Evolutionary conservation across 1,139 yeast genomes (phyloP).

Genomic region (Suhomyces panamericanus): DNA sequence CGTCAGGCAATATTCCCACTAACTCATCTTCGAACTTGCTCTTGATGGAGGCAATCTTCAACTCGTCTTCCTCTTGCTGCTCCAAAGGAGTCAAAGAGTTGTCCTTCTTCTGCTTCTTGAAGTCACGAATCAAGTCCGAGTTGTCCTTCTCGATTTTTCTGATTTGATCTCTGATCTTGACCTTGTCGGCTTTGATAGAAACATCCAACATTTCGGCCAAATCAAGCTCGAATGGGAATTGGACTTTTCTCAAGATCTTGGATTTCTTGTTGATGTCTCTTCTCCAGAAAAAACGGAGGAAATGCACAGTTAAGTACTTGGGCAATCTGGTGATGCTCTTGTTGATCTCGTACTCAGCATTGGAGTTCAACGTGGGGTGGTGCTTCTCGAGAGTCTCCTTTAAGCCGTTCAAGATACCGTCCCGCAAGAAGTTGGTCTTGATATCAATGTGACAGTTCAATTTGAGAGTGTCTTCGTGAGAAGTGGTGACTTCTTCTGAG

Average conservation of each 20-base stretch:
- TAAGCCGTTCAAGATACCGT: constrained; percentile 76
- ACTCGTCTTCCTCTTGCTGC: constrained; percentile 49
- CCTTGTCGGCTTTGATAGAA: constrained; percentile 63
- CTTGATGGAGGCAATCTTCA: constrained; percentile 47
- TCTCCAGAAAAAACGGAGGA: constrained; percentile 95
- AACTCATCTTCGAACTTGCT: constrained; percentile 48
- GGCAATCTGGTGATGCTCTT: constrained; percentile 81
- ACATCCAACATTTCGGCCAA: constrained; percentile 82
- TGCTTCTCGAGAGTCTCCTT: constrained; percentile 76
- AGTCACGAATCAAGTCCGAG: constrained; percentile 70
- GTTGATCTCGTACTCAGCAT: constrained; percentile 68
- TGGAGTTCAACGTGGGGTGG: constrained; percentile 65
- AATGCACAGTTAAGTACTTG: constrained; percentile 83
- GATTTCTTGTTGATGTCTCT: constrained; percentile 88
- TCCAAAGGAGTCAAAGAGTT: constrained; percentile 38
- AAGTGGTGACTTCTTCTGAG: constrained; percentile 51
- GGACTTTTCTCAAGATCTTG: constrained; percentile 89
- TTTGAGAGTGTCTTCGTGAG: constrained; percentile 61
- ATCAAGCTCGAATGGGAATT: constrained; percentile 91
- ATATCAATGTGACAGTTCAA: constrained; percentile 86
- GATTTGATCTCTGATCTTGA: constrained; percentile 73
- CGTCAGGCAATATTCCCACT: constrained; percentile 38
- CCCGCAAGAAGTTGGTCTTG: constrained; percentile 82
- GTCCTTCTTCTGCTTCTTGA: constrained; percentile 64
- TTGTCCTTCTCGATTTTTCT: constrained; percentile 76